These are phyloP conservation scores for Diaporthe sp. DNA, from an alignment of 2,329 filamentous ascomycete species.

Conservation along the genomic window DNA sequence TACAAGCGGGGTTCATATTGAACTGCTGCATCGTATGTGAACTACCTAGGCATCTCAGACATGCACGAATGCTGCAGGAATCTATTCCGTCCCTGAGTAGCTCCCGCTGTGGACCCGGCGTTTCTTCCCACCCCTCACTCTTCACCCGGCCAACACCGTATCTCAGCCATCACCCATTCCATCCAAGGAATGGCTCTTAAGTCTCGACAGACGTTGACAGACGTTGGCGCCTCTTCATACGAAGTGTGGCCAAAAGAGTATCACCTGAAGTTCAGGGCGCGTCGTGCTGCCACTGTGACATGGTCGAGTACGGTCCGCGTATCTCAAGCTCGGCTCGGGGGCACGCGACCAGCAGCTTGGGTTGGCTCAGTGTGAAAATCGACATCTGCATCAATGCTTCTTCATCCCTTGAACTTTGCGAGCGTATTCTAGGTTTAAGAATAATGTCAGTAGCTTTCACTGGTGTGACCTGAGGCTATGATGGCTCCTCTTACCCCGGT, in stretches of 20 bases:
- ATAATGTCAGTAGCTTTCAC: slow-evolving; percentile 4
- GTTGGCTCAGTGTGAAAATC: neutral
- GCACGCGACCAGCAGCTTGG: slow-evolving; percentile 26
- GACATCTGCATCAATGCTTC: slow-evolving; percentile 29
- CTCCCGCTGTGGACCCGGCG: slow-evolving; percentile 17
- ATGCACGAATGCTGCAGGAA: slow-evolving; percentile 4
- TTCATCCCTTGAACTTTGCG: slow-evolving; percentile 77
- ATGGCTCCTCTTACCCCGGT: slow-evolving; percentile 71
- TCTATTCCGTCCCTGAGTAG: slow-evolving; percentile 13
- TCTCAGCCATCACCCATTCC: neutral
- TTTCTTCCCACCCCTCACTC: neutral
- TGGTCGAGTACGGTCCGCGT: neutral
- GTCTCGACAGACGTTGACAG: neutral
- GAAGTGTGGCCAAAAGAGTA: neutral
- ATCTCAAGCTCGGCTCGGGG: neutral
- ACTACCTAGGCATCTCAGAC: neutral
- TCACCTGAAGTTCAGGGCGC: neutral
- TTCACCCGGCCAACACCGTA: neutral
- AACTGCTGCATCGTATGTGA: neutral
- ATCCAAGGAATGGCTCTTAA: neutral
- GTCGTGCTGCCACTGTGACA: neutral
- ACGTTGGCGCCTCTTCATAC: neutral
- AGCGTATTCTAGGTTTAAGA: slow-evolving; percentile 67
- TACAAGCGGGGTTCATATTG: neutral
- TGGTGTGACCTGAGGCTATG: neutral